A percentile compares a stretch with the other conserved stretches of the same genome.
phyloP scores from a whole-genome alignment of 345 rosid genomes.

The Carallia brachiata region DNA sequence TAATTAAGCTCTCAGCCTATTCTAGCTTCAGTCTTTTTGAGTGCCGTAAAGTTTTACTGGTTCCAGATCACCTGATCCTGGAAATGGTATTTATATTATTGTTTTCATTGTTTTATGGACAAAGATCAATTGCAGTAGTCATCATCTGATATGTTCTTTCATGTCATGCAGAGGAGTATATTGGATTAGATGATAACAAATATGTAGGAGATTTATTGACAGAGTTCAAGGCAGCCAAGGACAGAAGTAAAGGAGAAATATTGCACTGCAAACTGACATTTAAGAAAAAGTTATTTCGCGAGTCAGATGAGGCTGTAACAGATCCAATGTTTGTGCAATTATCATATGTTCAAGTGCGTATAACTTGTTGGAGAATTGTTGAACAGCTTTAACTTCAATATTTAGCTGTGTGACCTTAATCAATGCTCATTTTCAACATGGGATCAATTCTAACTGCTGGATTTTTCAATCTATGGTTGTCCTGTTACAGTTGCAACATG shows the following conservation, averaged over 20 bases:
- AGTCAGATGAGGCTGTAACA: conserved; percentile 92
- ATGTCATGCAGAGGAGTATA: conserved; percentile 71
- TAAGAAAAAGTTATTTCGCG: conserved; percentile 90
- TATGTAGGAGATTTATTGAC: conserved; percentile 89
- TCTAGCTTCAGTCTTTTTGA: conserved; percentile 96
- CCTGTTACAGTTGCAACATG: conserved; percentile 86
- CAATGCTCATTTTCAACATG: conserved; percentile 1
- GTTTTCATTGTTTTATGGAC: conserved; percentile 9
- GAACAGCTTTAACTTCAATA: background rate
- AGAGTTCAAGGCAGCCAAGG: conserved; percentile 91
- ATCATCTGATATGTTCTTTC: conserved; percentile 27
- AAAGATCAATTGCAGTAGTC: conserved; percentile 7
- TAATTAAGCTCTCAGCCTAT: conserved; percentile 79
- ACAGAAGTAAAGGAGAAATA: conserved; percentile 94
- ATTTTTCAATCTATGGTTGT: conserved; percentile 24
- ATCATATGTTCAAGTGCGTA: conserved; percentile 89
- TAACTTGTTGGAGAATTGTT: conserved; percentile 11
- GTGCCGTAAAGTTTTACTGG: conserved; percentile 88
- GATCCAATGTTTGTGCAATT: conserved; percentile 96
- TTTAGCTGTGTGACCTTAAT: background rate
- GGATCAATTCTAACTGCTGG: background rate
- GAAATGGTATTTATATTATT: conserved; percentile 57
- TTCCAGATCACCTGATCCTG: conserved; percentile 85
- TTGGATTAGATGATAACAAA: conserved; percentile 96
- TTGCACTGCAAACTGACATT: conserved; percentile 87